phyloP scores from a whole-genome alignment of 345 rosid species.

The Camelina sativa region DNA sequence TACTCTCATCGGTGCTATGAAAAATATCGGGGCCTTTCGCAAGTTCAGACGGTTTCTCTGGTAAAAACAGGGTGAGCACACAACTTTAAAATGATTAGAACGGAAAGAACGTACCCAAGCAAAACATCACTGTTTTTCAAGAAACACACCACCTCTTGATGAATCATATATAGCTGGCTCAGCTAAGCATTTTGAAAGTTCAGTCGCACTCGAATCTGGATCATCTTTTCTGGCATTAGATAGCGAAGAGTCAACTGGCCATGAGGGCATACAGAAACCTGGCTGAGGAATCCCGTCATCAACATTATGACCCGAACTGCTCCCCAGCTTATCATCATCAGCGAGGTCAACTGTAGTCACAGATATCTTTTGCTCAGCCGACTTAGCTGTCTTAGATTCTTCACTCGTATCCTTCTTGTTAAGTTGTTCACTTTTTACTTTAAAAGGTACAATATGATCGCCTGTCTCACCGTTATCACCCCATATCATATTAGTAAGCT shows the following conservation, averaged over 20 bases:
- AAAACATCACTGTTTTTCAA: conserved; percentile 33
- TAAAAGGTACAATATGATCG: conserved; percentile 84
- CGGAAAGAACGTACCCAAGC: conserved; percentile 38
- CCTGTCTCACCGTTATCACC: conserved; percentile 68
- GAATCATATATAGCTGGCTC: conserved; percentile 53
- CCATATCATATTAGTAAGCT: conserved; percentile 92
- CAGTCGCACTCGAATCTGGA: conserved; percentile 55
- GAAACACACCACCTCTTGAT: conserved; percentile 57
- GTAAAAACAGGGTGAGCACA: conserved; percentile 43
- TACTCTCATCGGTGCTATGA: conserved; percentile 58
- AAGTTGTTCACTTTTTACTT: conserved; percentile 51
- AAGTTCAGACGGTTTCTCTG: conserved; percentile 57
- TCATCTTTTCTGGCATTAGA: conserved; percentile 52
- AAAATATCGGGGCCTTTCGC: conserved; percentile 59
- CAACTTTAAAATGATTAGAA: conserved; percentile 40
- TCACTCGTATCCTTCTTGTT: conserved; percentile 58
- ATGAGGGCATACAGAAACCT: conserved; percentile 54
- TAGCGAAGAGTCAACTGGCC: conserved; percentile 56
- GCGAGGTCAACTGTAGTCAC: conserved; percentile 49
- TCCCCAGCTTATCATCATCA: conserved; percentile 51
- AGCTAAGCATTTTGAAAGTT: conserved; percentile 54
- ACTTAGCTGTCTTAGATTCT: conserved; percentile 50
- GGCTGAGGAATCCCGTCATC: conserved; percentile 53
- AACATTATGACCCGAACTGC: conserved; percentile 48
- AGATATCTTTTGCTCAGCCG: conserved; percentile 49